Evolutionary conservation across 192 early-diverging fungal genomes (phyloP), one percentile per base, ranked within the genome.

Genomic region (Geranomyces michiganensis): DNA sequence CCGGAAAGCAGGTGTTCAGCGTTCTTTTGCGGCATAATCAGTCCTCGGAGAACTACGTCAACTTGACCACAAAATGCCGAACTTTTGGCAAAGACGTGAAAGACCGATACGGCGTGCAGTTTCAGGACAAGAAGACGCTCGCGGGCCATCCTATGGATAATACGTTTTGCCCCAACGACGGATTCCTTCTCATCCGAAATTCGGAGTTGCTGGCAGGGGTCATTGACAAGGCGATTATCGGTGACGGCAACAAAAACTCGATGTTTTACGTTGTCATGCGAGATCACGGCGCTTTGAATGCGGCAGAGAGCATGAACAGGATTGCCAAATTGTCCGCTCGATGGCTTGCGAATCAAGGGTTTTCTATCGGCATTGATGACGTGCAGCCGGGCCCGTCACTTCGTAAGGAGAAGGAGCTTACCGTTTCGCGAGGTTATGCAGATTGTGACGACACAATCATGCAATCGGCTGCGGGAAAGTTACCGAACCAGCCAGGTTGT

Each of bases 341-440:
- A 41, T 99, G 93, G 92, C 80, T 95, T 29, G 91, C 90, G 0
- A 93, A 96, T 74, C 88, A 90, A 63, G 98, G 98, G 48, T 98
- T 99, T 76, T 97, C 96, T 4, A 98, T 99, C 65, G 98, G 98
- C 53, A 95, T 99, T 49, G 92, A 93, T 66, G 98, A 99, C 84
- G 96, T 99, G 26, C 92, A 89, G 61, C 94, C 98, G 2, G 92
- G 92, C 14, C 81, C 82, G n/a, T 76, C 79, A 48, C 85, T 99
- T 43, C 70, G 87, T 5, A 76, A 83, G 33, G 88, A 89, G 74
- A 99, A 97, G 81, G 89, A 95, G 58, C 75, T 81, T 0, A 80
- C 89, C 26, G 92, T 98, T 59, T 66, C 77, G n/a, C 82, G 85
- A 6, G 96, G 93, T 1, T 97, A 99, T 72, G 79, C 66, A 1